phyloP scores from a whole-genome alignment of 176 grass and related monocot genomes.

The Areca catechu region DNA sequence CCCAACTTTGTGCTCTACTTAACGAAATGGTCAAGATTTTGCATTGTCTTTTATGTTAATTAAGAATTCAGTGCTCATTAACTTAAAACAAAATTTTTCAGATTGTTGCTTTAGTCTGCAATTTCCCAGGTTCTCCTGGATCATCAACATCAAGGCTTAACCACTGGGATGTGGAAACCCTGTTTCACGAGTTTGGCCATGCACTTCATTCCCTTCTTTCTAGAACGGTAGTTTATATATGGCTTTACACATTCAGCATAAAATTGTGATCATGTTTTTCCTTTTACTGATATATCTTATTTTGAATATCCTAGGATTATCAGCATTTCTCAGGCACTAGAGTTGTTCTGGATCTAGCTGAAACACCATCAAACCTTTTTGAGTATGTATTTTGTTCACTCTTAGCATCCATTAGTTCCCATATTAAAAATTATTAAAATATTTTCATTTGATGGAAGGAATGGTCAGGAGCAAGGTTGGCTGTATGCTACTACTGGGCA shows the following conservation, averaged over 20 bases:
- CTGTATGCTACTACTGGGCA: too few relatives aligned
- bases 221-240: conserved; percentile 59
- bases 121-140: conserved; percentile 53
- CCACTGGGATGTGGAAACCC: conserved; percentile 81
- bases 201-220: conserved; percentile 95
- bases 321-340: conserved; percentile 96
- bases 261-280: neutral
- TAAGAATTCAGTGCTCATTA: conserved; percentile 6
- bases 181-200: conserved; percentile 98
- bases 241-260: conserved; percentile 4
- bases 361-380: conserved; percentile 91
- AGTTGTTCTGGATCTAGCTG: conserved; percentile 90
- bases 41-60: conserved; percentile 7
- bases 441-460: too few relatives aligned
- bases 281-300: conserved; percentile 11
- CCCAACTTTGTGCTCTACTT: too few relatives aligned
- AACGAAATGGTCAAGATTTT: too few relatives aligned
- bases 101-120: conserved; percentile 87
- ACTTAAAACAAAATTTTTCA: conserved; percentile 20
- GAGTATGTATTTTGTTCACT: conserved; percentile 38
- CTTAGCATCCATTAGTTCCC: too few relatives aligned
- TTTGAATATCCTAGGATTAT: conserved; percentile 69
- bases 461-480: too few relatives aligned
- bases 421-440: too few relatives aligned
- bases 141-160: conserved; percentile 57